Evolutionary conservation across 306 rosid genomes (phyloP).

Genomic region (Abrus precatorius): DNA sequence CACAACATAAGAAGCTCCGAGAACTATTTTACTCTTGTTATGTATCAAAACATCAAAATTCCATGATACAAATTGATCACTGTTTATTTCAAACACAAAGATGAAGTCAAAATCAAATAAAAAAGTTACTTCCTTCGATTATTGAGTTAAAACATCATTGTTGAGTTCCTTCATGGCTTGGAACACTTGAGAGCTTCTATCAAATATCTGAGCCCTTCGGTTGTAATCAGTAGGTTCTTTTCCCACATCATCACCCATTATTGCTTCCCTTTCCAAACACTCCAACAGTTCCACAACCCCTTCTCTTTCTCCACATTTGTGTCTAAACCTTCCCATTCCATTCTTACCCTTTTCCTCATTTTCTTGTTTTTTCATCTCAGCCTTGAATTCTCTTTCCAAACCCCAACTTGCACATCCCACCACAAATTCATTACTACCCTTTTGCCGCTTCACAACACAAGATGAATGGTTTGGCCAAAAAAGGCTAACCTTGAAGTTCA

Average conservation of each 20-base stretch:
- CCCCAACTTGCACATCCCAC: slow-evolving; percentile 55
- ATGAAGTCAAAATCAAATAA: not conserved
- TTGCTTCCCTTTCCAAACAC: slow-evolving; percentile 84
- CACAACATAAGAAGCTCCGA: not conserved
- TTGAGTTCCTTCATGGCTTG: slow-evolving; percentile 72
- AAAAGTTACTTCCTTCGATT: not conserved
- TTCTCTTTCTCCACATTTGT: slow-evolving; percentile 63
- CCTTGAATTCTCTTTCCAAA: slow-evolving; percentile 57
- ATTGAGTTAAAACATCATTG: not conserved
- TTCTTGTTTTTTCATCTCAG: slow-evolving; percentile 50
- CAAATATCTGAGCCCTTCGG: slow-evolving; percentile 83
- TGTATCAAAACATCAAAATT: not conserved
- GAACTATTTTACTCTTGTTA: no score
- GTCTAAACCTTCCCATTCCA: slow-evolving; percentile 47
- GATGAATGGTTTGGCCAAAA: slow-evolving; percentile 27
- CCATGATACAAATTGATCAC: not conserved
- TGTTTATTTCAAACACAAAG: slow-evolving; percentile 9
- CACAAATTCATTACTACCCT: slow-evolving; percentile 11
- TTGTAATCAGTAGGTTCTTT: slow-evolving; percentile 76
- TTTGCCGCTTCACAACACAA: not conserved
- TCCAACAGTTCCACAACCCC: slow-evolving; percentile 73
- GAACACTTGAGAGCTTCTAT: slow-evolving; percentile 69
- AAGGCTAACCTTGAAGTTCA: not conserved
- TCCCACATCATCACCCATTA: slow-evolving; percentile 91
- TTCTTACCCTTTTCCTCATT: slow-evolving; percentile 46